These are phyloP conservation scores for Oxytropis ochrocephala DNA, from an alignment of 306 rosid genomes.

Conservation along the genomic window DNA sequence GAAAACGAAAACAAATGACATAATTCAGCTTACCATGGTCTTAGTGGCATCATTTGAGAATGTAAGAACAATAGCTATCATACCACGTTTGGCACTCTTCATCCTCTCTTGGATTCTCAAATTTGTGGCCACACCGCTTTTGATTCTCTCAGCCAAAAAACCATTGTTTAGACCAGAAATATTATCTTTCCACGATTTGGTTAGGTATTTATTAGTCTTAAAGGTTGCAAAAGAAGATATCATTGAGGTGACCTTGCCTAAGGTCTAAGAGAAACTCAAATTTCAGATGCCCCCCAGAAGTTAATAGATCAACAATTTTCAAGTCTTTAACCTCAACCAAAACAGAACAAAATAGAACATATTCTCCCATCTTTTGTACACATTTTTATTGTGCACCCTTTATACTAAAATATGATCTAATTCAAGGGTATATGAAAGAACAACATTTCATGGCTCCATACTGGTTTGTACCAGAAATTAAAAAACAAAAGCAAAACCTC, in stretches of 20 bases:
- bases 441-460: no score
- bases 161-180: conserved; percentile 37
- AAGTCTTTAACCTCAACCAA: conserved; percentile 20
- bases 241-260: no score
- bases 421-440: no score
- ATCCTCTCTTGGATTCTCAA: conserved; percentile 37
- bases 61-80: conserved; percentile 57
- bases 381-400: no score
- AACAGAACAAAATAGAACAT: conserved; percentile 22
- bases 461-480: no score
- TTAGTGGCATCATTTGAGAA: conserved; percentile 39
- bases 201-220: conserved; percentile 36
- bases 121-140: conserved; percentile 31
- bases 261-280: no score
- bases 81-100: conserved; percentile 41
- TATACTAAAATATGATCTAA: no score
- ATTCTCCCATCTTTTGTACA: no score
- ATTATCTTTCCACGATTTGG: conserved; percentile 26
- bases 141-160: conserved; percentile 52
- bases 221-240: conserved; percentile 47
- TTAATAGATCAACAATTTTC: no score
- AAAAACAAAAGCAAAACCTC: no score
- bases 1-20: no score
- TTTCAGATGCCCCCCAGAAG: no score
- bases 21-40: conserved; percentile 44